phyloP scores from a whole-genome alignment of 345 rosid genomes.

The Eucalyptus sideroxylon region DNA sequence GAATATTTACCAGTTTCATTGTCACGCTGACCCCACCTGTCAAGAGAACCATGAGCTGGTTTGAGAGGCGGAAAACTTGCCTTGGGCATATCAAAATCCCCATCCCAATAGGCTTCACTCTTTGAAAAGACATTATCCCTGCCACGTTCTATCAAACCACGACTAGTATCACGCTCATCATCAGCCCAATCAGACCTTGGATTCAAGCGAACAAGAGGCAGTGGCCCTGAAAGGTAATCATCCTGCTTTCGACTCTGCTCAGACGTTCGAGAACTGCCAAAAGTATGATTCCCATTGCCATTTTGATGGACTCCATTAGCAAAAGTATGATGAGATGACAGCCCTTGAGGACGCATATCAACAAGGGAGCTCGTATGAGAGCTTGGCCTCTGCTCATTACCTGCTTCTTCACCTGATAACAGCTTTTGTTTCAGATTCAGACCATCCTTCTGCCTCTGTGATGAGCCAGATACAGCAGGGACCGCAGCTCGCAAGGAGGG shows the following conservation, averaged over 20 bases:
- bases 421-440: conserved; percentile 59
- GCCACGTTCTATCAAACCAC: conserved; percentile 42
- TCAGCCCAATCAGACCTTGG: conserved; percentile 99
- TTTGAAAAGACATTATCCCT: conserved; percentile 55
- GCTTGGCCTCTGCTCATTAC: conserved; percentile 25
- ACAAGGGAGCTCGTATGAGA: conserved; percentile 21
- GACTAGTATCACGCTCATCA: conserved; percentile 96
- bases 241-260: conserved; percentile 51
- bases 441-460: conserved; percentile 74
- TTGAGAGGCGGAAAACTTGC: conserved; percentile 48
- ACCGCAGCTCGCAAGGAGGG: conserved; percentile 79
- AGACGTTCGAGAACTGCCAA: conserved; percentile 17
- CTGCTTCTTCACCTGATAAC: conserved; percentile 16
- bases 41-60: conserved; percentile 32
- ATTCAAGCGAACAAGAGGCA: conserved; percentile 65
- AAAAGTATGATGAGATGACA: conserved; percentile 19
- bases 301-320: conserved; percentile 24
- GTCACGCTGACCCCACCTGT: conserved; percentile 50
- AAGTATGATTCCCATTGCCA: conserved; percentile 11
- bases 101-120: conserved; percentile 63
- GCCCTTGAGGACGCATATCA: conserved; percentile 57
- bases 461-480: conserved; percentile 34
- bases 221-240: conserved; percentile 50
- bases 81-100: conserved; percentile 66
- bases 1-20: conserved; percentile 49